Evolutionary conservation across 2,329 filamentous ascomycete genomes (phyloP), one percentile per base, ranked within the genome.

Genomic region (Aspergillus hiratsukae): DNA sequence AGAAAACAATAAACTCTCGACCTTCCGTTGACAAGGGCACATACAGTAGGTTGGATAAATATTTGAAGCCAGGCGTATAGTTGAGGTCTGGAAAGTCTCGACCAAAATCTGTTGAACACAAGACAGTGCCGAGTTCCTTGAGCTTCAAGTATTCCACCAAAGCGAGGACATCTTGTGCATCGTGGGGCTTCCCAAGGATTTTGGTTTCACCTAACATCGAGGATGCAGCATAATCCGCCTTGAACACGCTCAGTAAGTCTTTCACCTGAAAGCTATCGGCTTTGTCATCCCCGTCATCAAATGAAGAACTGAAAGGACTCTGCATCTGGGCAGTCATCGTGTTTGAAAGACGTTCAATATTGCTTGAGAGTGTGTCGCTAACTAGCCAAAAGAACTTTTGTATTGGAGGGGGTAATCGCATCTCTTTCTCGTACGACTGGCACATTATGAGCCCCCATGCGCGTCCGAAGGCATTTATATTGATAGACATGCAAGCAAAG

Each of bases 401-500:
- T 50, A 96, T 91, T 0, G 91, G 91, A 66, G 96, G 96, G 0
- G 90, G 90, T 0, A 96, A 90, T n/a, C 91, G 82, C 90, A 94
- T 95, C 3, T 90, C 91, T 46, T 81, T 85, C 62, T 93, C 91
- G 64, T 96, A 96, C 0, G 87, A 84, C 68, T 96, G 91, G 59
- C 91, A 96, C 1, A 90, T 86, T 41, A 96, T 91, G 28, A 96
- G 76, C 0, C 91, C 92, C 92, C 91, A 96, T 0, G 96, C 76
- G 64, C 95, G 88, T 63, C 83, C 81, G 64, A 95, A 94, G 0
- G 89, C 89, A 61, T 91, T 94, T 67, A 96, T 89, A 1, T 90
- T 95, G 58, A 96, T 91, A 0, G 91, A 96, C 91, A 96, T 96
- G 62, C 90, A 95, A 0, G 90, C 90, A n/a, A 91, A 85, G 0